Evolutionary conservation across 306 rosid genomes (phyloP).

Genomic region (Glycine soja): DNA sequence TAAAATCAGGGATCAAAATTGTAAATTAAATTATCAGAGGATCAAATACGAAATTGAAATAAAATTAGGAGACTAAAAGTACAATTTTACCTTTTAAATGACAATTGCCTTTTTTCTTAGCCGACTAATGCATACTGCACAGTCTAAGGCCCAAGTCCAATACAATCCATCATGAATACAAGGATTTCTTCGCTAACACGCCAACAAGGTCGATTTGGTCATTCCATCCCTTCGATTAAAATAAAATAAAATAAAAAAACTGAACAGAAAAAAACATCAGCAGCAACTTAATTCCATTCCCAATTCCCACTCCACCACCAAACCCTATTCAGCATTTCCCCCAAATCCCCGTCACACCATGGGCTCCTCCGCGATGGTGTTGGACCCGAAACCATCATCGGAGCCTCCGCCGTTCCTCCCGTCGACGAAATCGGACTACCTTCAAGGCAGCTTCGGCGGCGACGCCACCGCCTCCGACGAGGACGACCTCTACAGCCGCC

Average conservation of each 20-base stretch:
- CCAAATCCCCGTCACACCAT: slow-evolving; percentile 37
- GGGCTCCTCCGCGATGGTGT: slow-evolving; percentile 82
- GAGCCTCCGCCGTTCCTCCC: slow-evolving; percentile 80
- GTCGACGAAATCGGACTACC: slow-evolving; percentile 66
- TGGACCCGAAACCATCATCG: slow-evolving; percentile 67
- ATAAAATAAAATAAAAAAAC: neutral
- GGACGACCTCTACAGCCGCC: slow-evolving; percentile 87
- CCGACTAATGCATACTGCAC: too few species aligned
- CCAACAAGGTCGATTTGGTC: neutral
- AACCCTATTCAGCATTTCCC: too few species aligned
- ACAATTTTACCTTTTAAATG: too few species aligned
- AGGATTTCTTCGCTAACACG: neutral
- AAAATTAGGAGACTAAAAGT: too few species aligned
- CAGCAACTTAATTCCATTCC: neutral
- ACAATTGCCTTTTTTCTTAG: too few species aligned
- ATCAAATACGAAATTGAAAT: too few species aligned
- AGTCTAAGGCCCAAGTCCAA: neutral
- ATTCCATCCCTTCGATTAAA: neutral
- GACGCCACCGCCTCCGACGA: slow-evolving; percentile 61
- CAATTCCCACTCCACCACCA: too few species aligned
- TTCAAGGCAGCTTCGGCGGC: neutral
- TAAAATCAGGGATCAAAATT: too few species aligned
- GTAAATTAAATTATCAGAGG: too few species aligned
- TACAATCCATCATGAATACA: neutral
- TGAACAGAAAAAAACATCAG: neutral